Base-by-base conservation (phyloP, 768 basidiomycete genomes). In the Arthromyces matolae region DNA sequence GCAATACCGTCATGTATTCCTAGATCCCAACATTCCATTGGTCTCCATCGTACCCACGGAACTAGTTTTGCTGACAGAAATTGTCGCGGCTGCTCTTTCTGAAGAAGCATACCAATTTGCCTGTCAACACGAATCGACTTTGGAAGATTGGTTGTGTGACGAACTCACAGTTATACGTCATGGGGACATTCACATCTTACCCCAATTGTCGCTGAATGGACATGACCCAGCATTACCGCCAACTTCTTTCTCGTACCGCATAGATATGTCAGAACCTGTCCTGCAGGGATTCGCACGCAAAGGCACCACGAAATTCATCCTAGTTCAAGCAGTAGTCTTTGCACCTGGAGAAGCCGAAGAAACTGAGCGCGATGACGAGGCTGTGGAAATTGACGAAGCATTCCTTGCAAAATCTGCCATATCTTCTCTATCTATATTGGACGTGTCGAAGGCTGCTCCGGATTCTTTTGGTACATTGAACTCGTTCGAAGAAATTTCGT, bases 181-280 rank as follows among this genome's bases (percentile, higher is more conserved):
- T 54, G 78, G 78, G 18, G 67, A 73, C 39, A 59, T 66, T 22
- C 62, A 75, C 48, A 63, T 58, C 7, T 46, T 72, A 22, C 25
- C 52, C 8, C 44, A 50, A 23, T 45, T 53, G 43, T 32, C 53
- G 23, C 49, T 47, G 57, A 65, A 61, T 52, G 42, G 58, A n/a
- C 47, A 51, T 23, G 31, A 49, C 39, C 36, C 56, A 24, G 27
- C 52, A 13, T 35, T 36, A 3, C 45, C 55, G 24, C 49, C 60
- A 14, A 42, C 53, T 36, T 45, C 54, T 8, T 65, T 73, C 29
- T 57, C 59, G 28, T 84, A 78, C 50, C 71, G 67, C 35, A 61
- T 89, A 22, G 75, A 79, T 43, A 75, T 89, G 71, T 54, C 80
- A 4, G 78, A 85, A 50, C 89, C 92, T 8, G 81, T 84, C 19